Percentiles rank a stretch among this genome's conserved stretches.
phyloP scores from a whole-genome alignment of 1,139 yeast genomes.

The Yamadazyma diospyri region DNA sequence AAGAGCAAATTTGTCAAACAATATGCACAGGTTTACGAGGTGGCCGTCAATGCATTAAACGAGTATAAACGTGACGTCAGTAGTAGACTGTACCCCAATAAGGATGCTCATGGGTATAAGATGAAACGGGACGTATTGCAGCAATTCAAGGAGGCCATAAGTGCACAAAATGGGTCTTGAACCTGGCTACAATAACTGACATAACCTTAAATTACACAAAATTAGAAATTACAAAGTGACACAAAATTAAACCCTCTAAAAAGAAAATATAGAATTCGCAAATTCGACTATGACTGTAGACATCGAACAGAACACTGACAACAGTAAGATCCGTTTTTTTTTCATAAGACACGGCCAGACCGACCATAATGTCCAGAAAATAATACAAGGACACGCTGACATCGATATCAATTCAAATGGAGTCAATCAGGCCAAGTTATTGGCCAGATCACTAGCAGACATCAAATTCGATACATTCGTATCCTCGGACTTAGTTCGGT shows the following conservation, averaged over 20 bases:
- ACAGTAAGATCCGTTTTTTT: constrained; percentile 47
- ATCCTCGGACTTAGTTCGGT: constrained; percentile 61
- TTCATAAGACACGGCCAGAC: constrained; percentile 82
- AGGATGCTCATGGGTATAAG: constrained; percentile 62
- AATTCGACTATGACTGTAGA: constrained; percentile 35
- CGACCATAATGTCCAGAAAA: constrained; percentile 59
- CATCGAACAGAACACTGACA: constrained; percentile 32
- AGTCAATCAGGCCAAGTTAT: constrained; percentile 47
- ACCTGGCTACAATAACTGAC: too few relatives aligned
- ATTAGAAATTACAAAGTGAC: too few relatives aligned
- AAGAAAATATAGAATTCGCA: too few relatives aligned
- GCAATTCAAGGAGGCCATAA: constrained; percentile 33
- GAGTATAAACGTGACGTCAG: constrained; percentile 60
- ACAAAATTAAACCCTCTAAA: too few relatives aligned
- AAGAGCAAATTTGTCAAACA: constrained; percentile 75
- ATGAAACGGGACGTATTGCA: constrained; percentile 64
- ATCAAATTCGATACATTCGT: constrained; percentile 49
- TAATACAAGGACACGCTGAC: constrained; percentile 73
- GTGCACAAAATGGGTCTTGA: too few relatives aligned
- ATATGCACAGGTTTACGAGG: constrained; percentile 52
- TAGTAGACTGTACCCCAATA: constrained; percentile 53
- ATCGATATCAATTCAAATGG: constrained; percentile 61
- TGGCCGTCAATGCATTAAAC: constrained; percentile 51
- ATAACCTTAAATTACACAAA: too few relatives aligned
- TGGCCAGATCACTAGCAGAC: constrained; percentile 39